Evolutionary conservation across 768 basidiomycete genomes (phyloP).

Genomic region (Flagelloscypha sp.): DNA sequence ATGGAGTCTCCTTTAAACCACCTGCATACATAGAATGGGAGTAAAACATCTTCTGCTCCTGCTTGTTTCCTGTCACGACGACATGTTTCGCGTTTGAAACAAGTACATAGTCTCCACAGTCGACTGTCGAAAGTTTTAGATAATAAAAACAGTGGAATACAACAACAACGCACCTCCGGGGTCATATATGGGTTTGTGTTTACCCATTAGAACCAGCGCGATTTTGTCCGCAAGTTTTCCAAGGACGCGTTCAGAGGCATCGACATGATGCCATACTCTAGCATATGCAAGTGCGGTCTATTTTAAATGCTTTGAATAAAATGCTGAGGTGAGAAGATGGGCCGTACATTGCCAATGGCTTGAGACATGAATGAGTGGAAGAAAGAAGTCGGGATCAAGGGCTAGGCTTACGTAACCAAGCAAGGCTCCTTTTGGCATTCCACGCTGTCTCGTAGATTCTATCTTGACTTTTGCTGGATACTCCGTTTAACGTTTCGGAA

Average conservation of each 20-base stretch:
- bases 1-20: conserved; percentile 86
- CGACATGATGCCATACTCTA: conserved; percentile 94
- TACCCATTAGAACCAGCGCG: conserved; percentile 95
- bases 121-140: conserved; percentile 42
- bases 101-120: conserved; percentile 96
- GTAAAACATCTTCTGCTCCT: conserved; percentile 77
- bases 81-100: conserved; percentile 84
- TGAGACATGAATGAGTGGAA: conserved; percentile 67
- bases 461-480: no score
- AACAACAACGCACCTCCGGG: conserved; percentile 57
- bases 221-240: conserved; percentile 94
- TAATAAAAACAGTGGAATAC: background rate
- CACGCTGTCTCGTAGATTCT: no score
- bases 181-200: conserved; percentile 97
- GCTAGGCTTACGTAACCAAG: no score
- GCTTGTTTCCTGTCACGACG: conserved; percentile 84
- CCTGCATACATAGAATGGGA: conserved; percentile 92
- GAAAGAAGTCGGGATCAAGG: no score
- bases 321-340: background rate
- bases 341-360: conserved; percentile 70
- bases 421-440: no score
- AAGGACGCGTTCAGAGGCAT: conserved; percentile 83
- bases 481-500: no score
- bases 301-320: background rate
- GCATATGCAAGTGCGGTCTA: conserved; percentile 94